Conservation (phyloP, 257 asterid genomes). For the Forsythia suspensa region DNA sequence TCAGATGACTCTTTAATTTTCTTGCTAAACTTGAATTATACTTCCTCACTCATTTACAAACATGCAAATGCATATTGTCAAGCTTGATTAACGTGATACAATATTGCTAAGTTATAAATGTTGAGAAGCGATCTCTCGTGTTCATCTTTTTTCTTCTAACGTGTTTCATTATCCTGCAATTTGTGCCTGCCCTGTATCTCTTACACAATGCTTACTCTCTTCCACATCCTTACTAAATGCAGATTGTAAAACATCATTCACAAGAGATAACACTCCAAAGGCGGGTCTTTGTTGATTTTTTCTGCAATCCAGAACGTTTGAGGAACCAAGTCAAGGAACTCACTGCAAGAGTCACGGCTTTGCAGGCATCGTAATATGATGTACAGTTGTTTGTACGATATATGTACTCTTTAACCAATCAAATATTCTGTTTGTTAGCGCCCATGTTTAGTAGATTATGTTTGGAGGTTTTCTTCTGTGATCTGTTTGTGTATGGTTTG, state of each 20-base stretch:
- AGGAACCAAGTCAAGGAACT: constrained; percentile 90
- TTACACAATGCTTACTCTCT: not conserved
- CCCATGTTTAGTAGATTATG: not conserved
- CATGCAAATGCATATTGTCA: not conserved
- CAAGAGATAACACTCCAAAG: constrained; percentile 87
- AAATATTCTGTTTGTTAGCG: not conserved
- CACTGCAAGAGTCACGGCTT: constrained; percentile 81
- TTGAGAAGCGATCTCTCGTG: not conserved
- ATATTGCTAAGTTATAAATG: not conserved
- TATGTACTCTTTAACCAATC: not conserved
- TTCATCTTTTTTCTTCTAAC: not conserved
- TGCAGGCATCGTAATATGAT: constrained; percentile 63
- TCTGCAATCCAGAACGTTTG: constrained; percentile 92
- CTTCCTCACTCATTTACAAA: not conserved
- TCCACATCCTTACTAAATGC: constrained; percentile 16
- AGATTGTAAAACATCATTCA: constrained; percentile 92
- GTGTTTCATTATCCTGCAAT: not conserved
- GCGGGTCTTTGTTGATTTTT: constrained; percentile 87
- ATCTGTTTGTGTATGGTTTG: not conserved
- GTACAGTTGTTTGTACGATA: constrained; percentile 15
- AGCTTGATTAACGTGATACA: not conserved
- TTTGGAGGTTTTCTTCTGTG: not conserved
- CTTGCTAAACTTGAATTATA: not conserved
- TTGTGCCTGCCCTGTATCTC: not conserved
- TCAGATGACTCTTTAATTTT: not conserved